phyloP scores from a whole-genome alignment of 176 grass and related monocot genomes.

The Carex parvula region DNA sequence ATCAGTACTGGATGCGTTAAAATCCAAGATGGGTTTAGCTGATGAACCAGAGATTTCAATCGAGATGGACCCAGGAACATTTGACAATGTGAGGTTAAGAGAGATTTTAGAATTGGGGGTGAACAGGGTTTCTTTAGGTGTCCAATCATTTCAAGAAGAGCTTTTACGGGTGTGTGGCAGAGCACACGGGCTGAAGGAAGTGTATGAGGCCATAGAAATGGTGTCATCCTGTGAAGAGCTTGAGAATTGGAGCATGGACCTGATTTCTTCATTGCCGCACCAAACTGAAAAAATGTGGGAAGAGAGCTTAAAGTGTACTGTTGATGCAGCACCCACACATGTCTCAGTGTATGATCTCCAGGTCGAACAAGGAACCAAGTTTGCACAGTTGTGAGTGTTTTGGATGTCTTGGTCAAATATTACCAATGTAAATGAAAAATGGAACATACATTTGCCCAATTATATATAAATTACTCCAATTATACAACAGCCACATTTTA shows the following conservation, averaged over 20 bases:
- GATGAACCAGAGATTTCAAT: constrained; percentile 64
- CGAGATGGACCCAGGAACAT: constrained; percentile 83
- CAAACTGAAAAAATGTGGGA: constrained; percentile 87
- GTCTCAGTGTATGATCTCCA: constrained; percentile 83
- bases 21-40: constrained; percentile 44
- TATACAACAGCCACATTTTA: neutral
- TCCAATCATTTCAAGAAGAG: constrained; percentile 81
- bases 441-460: neutral
- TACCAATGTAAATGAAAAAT: neutral
- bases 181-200: constrained; percentile 67
- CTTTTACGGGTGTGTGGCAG: constrained; percentile 63
- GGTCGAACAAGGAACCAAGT: constrained; percentile 85
- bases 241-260: constrained; percentile 93
- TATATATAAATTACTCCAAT: neutral
- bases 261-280: constrained; percentile 71
- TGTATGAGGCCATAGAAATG: constrained; percentile 61
- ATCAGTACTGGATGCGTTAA: constrained; percentile 54
- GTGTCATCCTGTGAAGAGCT: constrained; percentile 46
- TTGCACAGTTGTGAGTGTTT: constrained; percentile 61
- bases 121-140: constrained; percentile 77
- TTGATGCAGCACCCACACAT: constrained; percentile 56
- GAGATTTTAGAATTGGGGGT: constrained; percentile 56
- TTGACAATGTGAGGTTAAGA: constrained; percentile 44
- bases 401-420: neutral
- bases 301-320: constrained; percentile 61